A percentile compares a stretch with the other conserved stretches of the same genome.
phyloP scores from a whole-genome alignment of 805 yeast species.

The Lachancea dasiensis region DNA sequence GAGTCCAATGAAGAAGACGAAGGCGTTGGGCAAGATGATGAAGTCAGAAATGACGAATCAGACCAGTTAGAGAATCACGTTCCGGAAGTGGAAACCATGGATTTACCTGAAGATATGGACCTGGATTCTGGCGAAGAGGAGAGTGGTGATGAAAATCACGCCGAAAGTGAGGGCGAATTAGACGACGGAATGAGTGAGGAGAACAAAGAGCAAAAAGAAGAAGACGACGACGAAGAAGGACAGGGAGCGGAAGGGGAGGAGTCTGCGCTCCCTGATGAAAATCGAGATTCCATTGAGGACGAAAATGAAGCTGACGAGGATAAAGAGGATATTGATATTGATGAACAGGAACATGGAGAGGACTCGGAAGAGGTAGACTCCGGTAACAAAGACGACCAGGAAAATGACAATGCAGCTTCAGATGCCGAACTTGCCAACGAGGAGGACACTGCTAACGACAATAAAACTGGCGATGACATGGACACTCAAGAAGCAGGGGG shows the following conservation, averaged over 20 bases:
- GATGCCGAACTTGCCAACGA: constrained; percentile 28
- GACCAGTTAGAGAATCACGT: constrained; percentile 64
- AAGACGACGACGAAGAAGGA: constrained; percentile 23
- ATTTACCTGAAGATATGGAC: constrained; percentile 87
- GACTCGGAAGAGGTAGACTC: constrained; percentile 24
- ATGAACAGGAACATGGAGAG: constrained; percentile 28
- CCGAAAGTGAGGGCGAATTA: constrained; percentile 40
- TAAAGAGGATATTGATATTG: constrained; percentile 12
- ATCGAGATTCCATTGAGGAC: no score
- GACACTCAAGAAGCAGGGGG: constrained; percentile 26
- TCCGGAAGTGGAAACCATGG: constrained; percentile 81
- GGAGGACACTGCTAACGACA: constrained; percentile 2
- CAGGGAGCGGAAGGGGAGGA: no score
- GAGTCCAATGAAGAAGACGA: constrained; percentile 60
- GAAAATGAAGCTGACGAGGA: constrained; percentile 20
- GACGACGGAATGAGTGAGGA: constrained; percentile 33
- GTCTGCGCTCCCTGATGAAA: no score
- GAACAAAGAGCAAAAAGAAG: constrained; percentile 28
- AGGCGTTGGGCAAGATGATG: constrained; percentile 79
- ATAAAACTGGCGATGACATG: constrained; percentile 26
- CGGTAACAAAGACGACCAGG: constrained; percentile 23
- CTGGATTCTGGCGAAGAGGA: constrained; percentile 70
- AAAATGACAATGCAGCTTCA: constrained; percentile 31
- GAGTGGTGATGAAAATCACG: constrained; percentile 22
- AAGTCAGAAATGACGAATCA: constrained; percentile 59